phyloP scores from a whole-genome alignment of 306 rosid species.

The Arachis hypogaea region DNA sequence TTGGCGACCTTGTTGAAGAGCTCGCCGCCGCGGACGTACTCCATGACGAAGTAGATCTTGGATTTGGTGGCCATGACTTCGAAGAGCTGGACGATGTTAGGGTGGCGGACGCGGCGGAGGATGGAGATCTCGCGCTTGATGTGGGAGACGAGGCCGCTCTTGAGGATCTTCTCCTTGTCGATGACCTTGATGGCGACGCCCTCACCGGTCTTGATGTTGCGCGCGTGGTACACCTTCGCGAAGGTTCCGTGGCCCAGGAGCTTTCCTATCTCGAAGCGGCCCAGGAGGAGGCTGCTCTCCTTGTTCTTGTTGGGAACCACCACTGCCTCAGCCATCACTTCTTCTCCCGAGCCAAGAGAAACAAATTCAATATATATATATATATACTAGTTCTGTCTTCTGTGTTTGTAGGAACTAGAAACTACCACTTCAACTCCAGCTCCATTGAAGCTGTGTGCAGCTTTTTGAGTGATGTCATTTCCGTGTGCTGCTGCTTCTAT shows the following conservation, averaged over 20 bases:
- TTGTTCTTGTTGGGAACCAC: slow-evolving; percentile 30
- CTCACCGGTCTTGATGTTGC: slow-evolving; percentile 49
- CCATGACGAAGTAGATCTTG: slow-evolving; percentile 71
- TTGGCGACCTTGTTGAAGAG: slow-evolving; percentile 61
- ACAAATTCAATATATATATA: too few relatives aligned
- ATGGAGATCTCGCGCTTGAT: slow-evolving; percentile 67
- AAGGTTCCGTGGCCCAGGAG: slow-evolving; percentile 67
- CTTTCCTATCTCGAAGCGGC: slow-evolving; percentile 55
- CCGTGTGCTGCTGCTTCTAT: neutral
- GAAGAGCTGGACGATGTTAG: slow-evolving; percentile 61
- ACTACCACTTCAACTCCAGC: neutral
- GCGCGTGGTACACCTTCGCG: slow-evolving; percentile 63
- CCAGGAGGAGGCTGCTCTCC: slow-evolving; percentile 29
- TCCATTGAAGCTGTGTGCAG: slow-evolving; percentile 14
- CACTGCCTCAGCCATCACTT: slow-evolving; percentile 34
- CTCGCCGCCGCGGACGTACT: slow-evolving; percentile 63
- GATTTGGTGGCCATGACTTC: slow-evolving; percentile 70
- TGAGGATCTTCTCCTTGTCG: slow-evolving; percentile 55
- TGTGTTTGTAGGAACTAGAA: too few relatives aligned
- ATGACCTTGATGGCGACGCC: slow-evolving; percentile 63
- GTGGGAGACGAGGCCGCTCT: slow-evolving; percentile 49
- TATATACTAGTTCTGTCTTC: too few relatives aligned
- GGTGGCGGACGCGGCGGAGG: slow-evolving; percentile 71
- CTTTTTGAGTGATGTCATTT: neutral
- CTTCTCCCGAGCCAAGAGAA: too few relatives aligned